phyloP scores from a whole-genome alignment of 2,329 filamentous ascomycete species.

The Chaetomiaceae sp. region DNA sequence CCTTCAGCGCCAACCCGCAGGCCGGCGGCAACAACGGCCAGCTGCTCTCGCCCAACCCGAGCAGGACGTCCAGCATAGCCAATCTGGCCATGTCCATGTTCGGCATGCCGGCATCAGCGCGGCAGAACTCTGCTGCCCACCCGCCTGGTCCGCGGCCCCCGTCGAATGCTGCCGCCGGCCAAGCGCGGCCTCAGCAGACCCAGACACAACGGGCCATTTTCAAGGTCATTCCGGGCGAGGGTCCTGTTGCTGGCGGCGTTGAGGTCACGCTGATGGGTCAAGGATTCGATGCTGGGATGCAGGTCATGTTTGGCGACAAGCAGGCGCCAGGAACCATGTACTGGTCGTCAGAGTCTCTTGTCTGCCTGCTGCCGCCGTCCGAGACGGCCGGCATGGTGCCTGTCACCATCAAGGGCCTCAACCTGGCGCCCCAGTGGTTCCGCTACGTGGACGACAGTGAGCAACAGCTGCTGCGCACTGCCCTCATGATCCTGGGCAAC shows the following conservation, averaged over 20 bases:
- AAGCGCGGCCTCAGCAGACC: conserved; percentile 37
- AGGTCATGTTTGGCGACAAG: conserved; percentile 75
- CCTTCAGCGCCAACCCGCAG: conserved; percentile 56
- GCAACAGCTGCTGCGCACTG: conserved; percentile 63
- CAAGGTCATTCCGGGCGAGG: conserved; percentile 78
- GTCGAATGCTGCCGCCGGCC: conserved; percentile 15
- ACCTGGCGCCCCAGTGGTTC: conserved; percentile 48
- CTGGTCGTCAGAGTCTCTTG: conserved; percentile 75
- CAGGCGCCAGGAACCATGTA: conserved; percentile 68
- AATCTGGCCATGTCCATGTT: conserved; percentile 61
- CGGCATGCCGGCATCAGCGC: conserved; percentile 67
- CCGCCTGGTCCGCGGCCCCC: conserved; percentile 49
- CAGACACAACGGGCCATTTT: conserved; percentile 62
- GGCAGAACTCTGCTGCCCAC: conserved; percentile 73
- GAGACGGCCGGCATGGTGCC: conserved; percentile 62
- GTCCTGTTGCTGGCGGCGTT: conserved; percentile 75
- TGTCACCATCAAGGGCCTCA: conserved; percentile 59
- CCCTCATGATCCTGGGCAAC: conserved; percentile 58
- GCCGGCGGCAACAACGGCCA: conserved; percentile 65
- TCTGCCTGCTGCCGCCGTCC: conserved; percentile 72
- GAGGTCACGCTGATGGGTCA: conserved; percentile 83
- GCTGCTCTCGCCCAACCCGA: conserved; percentile 50
- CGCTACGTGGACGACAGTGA: conserved; percentile 71
- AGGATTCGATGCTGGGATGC: conserved; percentile 69
- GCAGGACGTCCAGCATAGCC: conserved; percentile 61